Evolutionary conservation across 176 grass and related monocot genomes (phyloP), one percentile per base, ranked within the genome.

Genomic region (Themeda triandra): DNA sequence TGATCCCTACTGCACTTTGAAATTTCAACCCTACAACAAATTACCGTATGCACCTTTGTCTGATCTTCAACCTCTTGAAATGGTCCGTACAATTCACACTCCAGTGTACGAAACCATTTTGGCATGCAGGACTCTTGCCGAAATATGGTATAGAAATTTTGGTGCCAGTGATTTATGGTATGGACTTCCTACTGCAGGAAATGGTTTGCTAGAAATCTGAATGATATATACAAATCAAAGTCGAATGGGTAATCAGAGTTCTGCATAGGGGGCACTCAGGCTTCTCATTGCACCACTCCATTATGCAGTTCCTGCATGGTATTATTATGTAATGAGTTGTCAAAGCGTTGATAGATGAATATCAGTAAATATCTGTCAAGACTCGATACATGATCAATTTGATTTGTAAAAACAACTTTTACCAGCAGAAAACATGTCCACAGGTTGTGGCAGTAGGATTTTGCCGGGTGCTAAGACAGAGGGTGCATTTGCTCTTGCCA

Each of bases 201-300:
- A 62, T 81, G 67, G 21, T 44, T 37, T 78, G 66, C 69, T 95
- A 99, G 51, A 99, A 99, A 89, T 96, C 93, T 48, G 96, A 92
- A 92, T 96, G 93, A 78, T 99, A 98, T 92, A 96, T 86, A 82
- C 96, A 96, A 87, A 95, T 93, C 77, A 99, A 87, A 85, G 86
- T 92, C 58, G 93, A 96, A 89, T 99, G 96, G 36, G 91, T 94
- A 77, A 99, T 94, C 6, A 93, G 86, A 79, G 89, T 96, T 59
- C 91, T 85, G 83, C 96, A 94, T 63, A 99, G 89, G 63, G 96
- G 96, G 66, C 96, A 99, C 75, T 99, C 93, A 29, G 89, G 96
- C 86, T 99, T 99, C 88, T 99, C 96, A 25, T 96, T 99, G 83
- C 96, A 99, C 96, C 96, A 96, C 84, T 96, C 93, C 93, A 96